These are phyloP conservation scores for Melocanna baccifera DNA, from an alignment of 176 grass and related monocot species.

Conservation along the genomic window DNA sequence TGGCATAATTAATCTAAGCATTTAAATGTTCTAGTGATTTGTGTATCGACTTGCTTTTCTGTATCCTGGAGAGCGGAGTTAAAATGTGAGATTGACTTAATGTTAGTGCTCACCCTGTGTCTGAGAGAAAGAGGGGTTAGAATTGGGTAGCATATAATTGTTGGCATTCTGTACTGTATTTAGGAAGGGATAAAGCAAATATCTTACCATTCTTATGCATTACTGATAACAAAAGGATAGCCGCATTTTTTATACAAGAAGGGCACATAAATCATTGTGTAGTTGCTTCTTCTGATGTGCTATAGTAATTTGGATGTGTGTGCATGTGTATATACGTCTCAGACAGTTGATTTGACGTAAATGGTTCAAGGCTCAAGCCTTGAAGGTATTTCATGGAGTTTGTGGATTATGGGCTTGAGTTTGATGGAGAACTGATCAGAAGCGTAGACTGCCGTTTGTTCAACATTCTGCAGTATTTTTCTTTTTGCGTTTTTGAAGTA, in stretches of 20 bases:
- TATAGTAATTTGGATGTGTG: background rate
- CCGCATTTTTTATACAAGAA: background rate
- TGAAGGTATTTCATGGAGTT: constrained; percentile 13
- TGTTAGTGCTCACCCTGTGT: background rate
- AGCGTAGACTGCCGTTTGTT: background rate
- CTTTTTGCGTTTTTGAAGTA: no score
- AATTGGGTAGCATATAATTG: background rate
- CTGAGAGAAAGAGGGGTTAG: background rate
- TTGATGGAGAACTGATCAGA: constrained; percentile 6
- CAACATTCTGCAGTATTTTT: background rate
- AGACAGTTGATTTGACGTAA: background rate
- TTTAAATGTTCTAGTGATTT: background rate
- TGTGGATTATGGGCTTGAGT: background rate
- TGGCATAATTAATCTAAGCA: background rate
- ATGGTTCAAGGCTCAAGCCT: background rate
- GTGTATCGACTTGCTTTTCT: background rate
- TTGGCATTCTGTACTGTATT: background rate
- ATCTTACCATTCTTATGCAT: background rate
- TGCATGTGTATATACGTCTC: background rate
- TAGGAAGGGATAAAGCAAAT: background rate
- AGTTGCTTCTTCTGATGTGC: background rate
- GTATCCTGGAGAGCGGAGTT: background rate
- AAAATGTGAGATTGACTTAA: background rate
- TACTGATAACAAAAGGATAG: background rate
- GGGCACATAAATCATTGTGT: background rate